Conservation (phyloP, 441 rosid genomes). For the Syzygium syzygioides region DNA sequence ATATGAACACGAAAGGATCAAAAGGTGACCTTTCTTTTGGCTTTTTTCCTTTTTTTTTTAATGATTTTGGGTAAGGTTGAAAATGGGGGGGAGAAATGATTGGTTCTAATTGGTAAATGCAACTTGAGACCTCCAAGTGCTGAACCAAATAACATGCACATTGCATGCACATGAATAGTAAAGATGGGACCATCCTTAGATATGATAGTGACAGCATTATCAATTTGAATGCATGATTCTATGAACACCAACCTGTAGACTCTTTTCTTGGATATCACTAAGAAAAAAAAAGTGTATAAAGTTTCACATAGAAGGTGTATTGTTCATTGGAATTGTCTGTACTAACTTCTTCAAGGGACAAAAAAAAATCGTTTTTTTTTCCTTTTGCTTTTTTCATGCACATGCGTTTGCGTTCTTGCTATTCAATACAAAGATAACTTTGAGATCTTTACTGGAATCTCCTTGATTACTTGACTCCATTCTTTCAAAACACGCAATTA, state of each 20-base stretch:
- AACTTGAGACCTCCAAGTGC: neutral
- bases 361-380: neutral
- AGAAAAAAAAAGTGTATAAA: neutral
- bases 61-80: neutral
- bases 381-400: neutral
- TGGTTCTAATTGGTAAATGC: neutral
- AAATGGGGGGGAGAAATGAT: neutral
- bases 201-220: neutral
- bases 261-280: neutral
- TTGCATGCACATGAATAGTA: neutral
- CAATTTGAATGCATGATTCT: neutral
- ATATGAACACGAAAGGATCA: neutral
- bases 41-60: neutral
- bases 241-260: neutral
- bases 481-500: neutral
- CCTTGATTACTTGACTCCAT: neutral
- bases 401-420: neutral
- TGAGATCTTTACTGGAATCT: neutral
- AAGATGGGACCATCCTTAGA: neutral
- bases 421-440: neutral
- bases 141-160: neutral
- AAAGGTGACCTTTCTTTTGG: neutral
- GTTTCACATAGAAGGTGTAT: neutral
- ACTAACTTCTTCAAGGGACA: neutral
- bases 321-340: neutral